Base-by-base conservation (phyloP, 306 rosid genomes). In the Sicyos baderoa region DNA sequence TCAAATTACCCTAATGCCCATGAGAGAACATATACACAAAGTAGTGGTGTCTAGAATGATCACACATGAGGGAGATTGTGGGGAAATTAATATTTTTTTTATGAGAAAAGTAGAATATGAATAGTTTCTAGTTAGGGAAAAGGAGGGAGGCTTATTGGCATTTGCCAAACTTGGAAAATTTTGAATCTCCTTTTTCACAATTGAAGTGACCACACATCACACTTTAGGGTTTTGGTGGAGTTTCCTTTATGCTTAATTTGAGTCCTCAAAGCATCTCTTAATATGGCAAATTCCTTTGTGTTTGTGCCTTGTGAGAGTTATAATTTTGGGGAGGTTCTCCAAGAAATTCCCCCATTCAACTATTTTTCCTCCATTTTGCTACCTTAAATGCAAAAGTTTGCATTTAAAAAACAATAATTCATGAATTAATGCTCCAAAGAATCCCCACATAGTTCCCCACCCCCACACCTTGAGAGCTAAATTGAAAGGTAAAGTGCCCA, bases 361-460 rank as follows among this genome's bases (percentile, higher is more conserved):
- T 52, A 54, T 69, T 40, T 70, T 56, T 4, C 6, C 54, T 58
- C 19, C 68, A 50, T 47, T 54, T 71, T 72, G 16, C 72, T 73
- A 68, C 87, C 88, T 67, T 61, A 74, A 54, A 66, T 68, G 83
- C 78, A 42, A 79, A 81, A 84, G 82, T 7, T 7, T 14, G 40
- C 27, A 7, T 13, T 0, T 27, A 58, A 14, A 13, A n/a, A 4
- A 40, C 16, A 13, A 17, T 9, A 10, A 5, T 40, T 17, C 35
- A 7, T 53, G 19, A 16, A 7, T 64, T 77, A 75, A 78, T 74
- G 76, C 66, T 71, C 73, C 22, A 35, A 35, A 73, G 70, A 73
- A 54, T 55, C 68, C 21, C 44, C 13, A 1, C 29, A 48, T 15
- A 50, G 21, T 15, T 29, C 23, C 50, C 60, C 65, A 14, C 48